Conservation (phyloP, 140 eudicot species). For the Ambrosia hybrid region DNA sequence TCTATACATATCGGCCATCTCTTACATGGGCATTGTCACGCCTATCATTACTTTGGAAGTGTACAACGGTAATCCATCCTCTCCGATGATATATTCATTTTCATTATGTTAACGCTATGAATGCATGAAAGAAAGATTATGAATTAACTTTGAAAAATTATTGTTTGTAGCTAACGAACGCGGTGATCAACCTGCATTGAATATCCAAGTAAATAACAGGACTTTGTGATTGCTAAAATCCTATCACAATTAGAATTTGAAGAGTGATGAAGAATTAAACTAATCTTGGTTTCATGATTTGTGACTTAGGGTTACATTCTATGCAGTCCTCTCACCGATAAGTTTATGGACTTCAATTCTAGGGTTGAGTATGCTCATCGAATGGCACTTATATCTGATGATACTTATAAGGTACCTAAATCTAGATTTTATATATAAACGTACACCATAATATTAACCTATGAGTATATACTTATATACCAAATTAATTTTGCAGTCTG, state of each 20-base stretch:
- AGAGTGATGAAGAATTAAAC: not conserved
- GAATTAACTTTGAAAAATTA: not conserved
- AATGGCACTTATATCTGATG: slow-evolving; percentile 64
- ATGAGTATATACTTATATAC: not conserved
- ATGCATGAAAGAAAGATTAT: not conserved
- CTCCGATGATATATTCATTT: not conserved
- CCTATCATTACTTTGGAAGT: slow-evolving; percentile 52
- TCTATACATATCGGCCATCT: slow-evolving; percentile 55
- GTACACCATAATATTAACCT: not conserved
- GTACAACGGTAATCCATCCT: slow-evolving; percentile 37
- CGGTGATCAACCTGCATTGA: slow-evolving; percentile 38
- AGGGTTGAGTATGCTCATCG: slow-evolving; percentile 50
- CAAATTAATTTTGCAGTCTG: slow-evolving; percentile 13
- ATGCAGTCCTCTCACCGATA: slow-evolving; percentile 53
- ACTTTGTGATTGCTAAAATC: not conserved
- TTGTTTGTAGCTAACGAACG: slow-evolving; percentile 33
- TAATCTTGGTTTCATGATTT: not conserved
- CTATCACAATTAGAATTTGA: not conserved
- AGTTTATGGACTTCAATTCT: slow-evolving; percentile 42
- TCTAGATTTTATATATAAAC: not conserved
- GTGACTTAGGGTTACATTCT: slow-evolving; percentile 53
- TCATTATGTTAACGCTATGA: not conserved
- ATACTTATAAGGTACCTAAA: slow-evolving; percentile 38
- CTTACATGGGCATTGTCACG: slow-evolving; percentile 57
- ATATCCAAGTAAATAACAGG: slow-evolving; percentile 26